Conservation (phyloP, 2,329 filamentous ascomycete species). For the Pseudopyrenochaeta lycopersici region DNA sequence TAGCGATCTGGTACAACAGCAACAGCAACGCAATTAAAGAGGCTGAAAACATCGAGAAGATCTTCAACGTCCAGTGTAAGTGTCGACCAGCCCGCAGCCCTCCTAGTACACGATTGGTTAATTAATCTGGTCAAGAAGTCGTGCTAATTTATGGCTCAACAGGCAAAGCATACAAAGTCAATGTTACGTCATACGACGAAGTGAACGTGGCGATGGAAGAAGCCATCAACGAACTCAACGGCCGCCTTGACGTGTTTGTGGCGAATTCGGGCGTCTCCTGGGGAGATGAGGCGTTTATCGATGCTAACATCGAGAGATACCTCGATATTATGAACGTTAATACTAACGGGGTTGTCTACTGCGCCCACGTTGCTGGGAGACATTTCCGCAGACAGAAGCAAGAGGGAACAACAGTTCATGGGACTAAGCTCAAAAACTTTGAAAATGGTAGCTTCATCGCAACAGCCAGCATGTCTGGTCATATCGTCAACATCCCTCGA, state of each 20-base stretch:
- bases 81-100: conserved; percentile 17
- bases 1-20: conserved; percentile 37
- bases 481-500: background rate
- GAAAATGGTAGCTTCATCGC: background rate
- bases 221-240: conserved; percentile 42
- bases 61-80: too few species aligned
- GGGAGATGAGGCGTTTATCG: conserved; percentile 66
- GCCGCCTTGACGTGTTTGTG: conserved; percentile 51
- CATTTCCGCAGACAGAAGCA: conserved; percentile 76
- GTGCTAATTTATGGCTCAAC: too few species aligned
- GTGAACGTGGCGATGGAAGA: conserved; percentile 18
- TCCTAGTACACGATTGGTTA: conserved; percentile 20
- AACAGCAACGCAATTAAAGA: conserved; percentile 23
- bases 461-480: background rate
- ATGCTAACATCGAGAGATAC: conserved; percentile 83
- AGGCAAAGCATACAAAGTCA: conserved; percentile 25
- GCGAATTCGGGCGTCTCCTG: conserved; percentile 53
- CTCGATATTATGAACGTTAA: conserved; percentile 83
- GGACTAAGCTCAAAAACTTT: too few species aligned
- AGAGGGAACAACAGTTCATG: too few species aligned
- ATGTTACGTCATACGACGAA: conserved; percentile 19
- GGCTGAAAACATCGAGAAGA: too few species aligned
- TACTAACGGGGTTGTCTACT: conserved; percentile 79
- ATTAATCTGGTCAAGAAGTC: too few species aligned
- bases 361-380: conserved; percentile 65